Conservation (phyloP, 192 early-diverging fungal genomes). For the Backusella australiensis region DNA sequence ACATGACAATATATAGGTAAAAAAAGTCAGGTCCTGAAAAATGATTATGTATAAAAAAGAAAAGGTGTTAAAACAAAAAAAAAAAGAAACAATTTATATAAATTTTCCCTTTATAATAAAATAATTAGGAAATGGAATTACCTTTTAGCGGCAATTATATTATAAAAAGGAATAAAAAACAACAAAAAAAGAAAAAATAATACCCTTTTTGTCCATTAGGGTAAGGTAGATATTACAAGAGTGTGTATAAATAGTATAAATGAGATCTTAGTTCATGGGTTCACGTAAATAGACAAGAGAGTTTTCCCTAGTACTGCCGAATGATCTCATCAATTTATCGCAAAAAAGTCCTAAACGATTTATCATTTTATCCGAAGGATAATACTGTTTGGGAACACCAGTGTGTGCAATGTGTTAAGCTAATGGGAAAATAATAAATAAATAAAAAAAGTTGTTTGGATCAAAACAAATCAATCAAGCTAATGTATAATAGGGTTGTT, state of each 20-base stretch:
- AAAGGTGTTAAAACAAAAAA: neutral
- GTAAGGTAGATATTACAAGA: neutral
- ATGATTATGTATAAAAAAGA: conserved; percentile 4
- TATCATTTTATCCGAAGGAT: conserved; percentile 7
- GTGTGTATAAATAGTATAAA: neutral
- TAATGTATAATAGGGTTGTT: neutral
- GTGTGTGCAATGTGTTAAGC: neutral
- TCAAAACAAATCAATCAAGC: neutral
- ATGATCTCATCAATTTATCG: conserved; percentile 1
- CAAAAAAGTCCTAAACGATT: neutral
- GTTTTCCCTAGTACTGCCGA: neutral
- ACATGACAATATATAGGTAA: conserved; percentile 7
- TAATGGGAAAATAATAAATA: neutral
- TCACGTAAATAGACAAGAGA: neutral
- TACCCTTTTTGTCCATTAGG: conserved; percentile 1
- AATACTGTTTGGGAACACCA: neutral
- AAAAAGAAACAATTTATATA: conserved; percentile 7
- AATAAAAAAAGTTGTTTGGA: neutral
- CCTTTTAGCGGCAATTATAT: conserved; percentile 1
- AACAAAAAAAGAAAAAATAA: conserved; percentile 23
- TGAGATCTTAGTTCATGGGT: neutral
- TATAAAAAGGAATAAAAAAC: neutral
- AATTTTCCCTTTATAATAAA: neutral
- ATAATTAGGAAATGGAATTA: neutral
- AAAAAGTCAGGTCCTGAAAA: neutral